phyloP scores from a whole-genome alignment of 2,329 filamentous ascomycete species.

The Fusarium papillatum region DNA sequence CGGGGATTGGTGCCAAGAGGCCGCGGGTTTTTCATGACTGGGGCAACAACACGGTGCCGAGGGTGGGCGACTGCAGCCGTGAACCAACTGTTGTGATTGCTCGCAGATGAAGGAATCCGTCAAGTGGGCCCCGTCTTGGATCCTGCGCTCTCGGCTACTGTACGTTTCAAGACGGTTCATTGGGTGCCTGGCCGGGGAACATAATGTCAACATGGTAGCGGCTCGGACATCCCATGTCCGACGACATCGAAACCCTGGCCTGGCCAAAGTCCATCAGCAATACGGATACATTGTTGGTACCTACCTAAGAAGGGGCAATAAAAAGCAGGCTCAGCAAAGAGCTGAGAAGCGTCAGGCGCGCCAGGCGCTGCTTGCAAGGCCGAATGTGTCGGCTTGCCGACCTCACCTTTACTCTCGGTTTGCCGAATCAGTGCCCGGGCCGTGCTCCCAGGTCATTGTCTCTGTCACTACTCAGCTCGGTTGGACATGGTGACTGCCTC shows the following conservation, averaged over 20 bases:
- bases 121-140: slow-evolving; percentile 32
- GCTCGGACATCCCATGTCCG: slow-evolving; percentile 7
- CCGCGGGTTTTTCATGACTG: background rate
- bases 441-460: background rate
- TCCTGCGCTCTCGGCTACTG: slow-evolving; percentile 23
- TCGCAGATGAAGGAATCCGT: slow-evolving; percentile 29
- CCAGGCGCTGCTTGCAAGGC: slow-evolving; percentile 21
- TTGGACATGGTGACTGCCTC: slow-evolving; percentile 8
- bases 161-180: slow-evolving; percentile 38
- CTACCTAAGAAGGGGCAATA: slow-evolving; percentile 3
- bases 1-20: slow-evolving; percentile 9
- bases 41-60: slow-evolving; percentile 27
- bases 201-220: background rate
- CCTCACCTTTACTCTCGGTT: background rate
- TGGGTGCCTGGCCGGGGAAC: slow-evolving; percentile 23
- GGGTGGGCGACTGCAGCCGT: slow-evolving; percentile 23
- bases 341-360: slow-evolving; percentile 29
- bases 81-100: slow-evolving; percentile 21
- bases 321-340: background rate
- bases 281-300: background rate
- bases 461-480: slow-evolving; percentile 20
- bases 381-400: background rate
- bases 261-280: slow-evolving; percentile 2
- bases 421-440: background rate
- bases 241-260: slow-evolving; percentile 2